Conservation (phyloP, 345 rosid species). For the Populus nigra region DNA sequence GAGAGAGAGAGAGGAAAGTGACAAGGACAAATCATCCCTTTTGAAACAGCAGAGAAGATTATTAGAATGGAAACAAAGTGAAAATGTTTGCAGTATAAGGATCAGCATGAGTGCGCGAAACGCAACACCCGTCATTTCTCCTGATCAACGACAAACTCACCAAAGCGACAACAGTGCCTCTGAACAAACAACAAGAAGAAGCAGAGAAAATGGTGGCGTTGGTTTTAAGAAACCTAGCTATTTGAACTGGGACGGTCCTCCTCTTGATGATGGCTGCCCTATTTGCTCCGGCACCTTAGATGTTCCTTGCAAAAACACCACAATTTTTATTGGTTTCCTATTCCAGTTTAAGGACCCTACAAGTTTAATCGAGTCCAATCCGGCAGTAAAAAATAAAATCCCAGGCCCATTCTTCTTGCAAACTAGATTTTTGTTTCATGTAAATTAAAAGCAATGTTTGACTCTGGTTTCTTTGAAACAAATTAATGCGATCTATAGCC, state of each 20-base stretch:
- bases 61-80: not conserved
- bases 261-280: slow-evolving; percentile 77
- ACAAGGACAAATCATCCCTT: not conserved
- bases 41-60: not conserved
- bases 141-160: not conserved
- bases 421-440: not conserved
- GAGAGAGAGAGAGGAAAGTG: not conserved
- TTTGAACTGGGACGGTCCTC: slow-evolving; percentile 35
- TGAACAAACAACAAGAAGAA: not conserved
- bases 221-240: slow-evolving; percentile 25
- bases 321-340: not conserved
- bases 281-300: slow-evolving; percentile 69
- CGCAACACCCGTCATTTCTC: not conserved
- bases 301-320: slow-evolving; percentile 50
- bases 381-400: not conserved
- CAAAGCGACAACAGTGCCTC: not conserved
- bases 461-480: no score
- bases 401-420: not conserved
- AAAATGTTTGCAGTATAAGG: not conserved
- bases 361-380: not conserved
- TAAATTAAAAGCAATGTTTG: not conserved
- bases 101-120: not conserved
- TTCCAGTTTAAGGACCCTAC: not conserved
- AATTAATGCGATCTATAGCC: no score
- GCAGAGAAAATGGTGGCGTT: slow-evolving; percentile 7